These are phyloP conservation scores for Asterochloris erici DNA, from an alignment of 139 green algal species.

Conservation along the genomic window DNA sequence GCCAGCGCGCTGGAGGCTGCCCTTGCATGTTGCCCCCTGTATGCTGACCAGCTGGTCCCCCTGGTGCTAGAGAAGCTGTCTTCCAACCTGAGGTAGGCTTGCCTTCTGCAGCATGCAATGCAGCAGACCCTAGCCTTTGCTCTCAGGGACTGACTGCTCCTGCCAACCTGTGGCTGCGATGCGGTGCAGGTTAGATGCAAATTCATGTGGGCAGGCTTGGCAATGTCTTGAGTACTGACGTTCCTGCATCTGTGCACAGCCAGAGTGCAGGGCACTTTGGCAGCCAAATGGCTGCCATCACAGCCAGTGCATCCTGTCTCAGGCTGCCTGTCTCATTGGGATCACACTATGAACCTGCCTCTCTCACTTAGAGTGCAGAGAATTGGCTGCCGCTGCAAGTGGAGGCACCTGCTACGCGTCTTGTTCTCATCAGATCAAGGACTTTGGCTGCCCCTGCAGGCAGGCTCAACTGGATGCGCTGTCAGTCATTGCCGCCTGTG, in stretches of 20 bases:
- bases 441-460: background rate
- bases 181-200: background rate
- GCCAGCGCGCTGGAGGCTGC: conserved; percentile 30
- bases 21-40: conserved; percentile 34
- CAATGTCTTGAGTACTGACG: background rate
- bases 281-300: background rate
- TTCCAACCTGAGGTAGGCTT: conserved; percentile 22
- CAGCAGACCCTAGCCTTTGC: background rate
- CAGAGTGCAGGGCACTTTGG: background rate
- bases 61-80: conserved; percentile 59
- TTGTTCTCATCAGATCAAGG: background rate
- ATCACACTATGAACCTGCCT: background rate
- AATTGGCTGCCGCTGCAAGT: background rate
- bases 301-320: background rate
- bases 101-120: background rate
- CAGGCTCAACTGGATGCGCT: conserved; percentile 11
- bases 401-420: background rate
- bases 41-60: conserved; percentile 39
- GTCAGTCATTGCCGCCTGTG: background rate
- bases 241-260: background rate
- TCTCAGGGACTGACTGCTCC: background rate
- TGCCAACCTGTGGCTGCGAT: background rate
- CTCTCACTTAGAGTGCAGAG: background rate
- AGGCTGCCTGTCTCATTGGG: background rate
- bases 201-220: background rate